Percentiles rank a stretch among this genome's conserved stretches.
phyloP scores from a whole-genome alignment of 768 basidiomycete species.

The Termitomyces sp. region DNA sequence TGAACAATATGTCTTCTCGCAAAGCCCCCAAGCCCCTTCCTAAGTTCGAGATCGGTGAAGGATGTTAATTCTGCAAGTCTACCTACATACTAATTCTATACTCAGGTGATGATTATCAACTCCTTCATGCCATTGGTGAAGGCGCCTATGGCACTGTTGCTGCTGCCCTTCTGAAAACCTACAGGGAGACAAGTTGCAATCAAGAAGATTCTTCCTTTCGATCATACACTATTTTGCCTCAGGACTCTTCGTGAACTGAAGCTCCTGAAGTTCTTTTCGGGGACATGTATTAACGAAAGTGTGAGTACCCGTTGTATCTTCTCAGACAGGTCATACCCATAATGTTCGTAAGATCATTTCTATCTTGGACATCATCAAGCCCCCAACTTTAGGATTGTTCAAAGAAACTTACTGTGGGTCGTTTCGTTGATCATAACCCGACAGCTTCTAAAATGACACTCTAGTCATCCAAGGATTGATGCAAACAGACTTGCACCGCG shows the following conservation, averaged over 20 bases:
- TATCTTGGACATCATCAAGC: slow-evolving; percentile 87
- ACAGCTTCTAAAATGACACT: slow-evolving; percentile 7
- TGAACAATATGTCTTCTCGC: slow-evolving; percentile 45
- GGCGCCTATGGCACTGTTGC: slow-evolving; percentile 90
- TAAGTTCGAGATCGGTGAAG: slow-evolving; percentile 64
- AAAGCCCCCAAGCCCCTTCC: slow-evolving; percentile 63
- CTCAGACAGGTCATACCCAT: slow-evolving; percentile 3
- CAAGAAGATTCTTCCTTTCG: slow-evolving; percentile 94
- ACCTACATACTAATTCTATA: background rate
- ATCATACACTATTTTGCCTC: slow-evolving; percentile 88
- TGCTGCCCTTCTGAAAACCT: slow-evolving; percentile 80
- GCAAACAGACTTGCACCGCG: slow-evolving; percentile 89
- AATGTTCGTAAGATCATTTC: slow-evolving; percentile 67
- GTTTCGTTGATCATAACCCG: background rate
- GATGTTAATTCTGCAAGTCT: slow-evolving; percentile 4
- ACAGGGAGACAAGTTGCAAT: slow-evolving; percentile 85
- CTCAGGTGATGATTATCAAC: slow-evolving; percentile 66
- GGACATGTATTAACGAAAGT: slow-evolving; percentile 77
- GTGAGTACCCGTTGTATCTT: slow-evolving; percentile 29
- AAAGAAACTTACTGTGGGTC: slow-evolving; percentile 77
- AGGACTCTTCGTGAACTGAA: slow-evolving; percentile 90
- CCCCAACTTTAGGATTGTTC: slow-evolving; percentile 67
- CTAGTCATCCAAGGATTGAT: slow-evolving; percentile 82
- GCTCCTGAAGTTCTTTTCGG: slow-evolving; percentile 80
- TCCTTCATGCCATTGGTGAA: slow-evolving; percentile 74